phyloP scores from a whole-genome alignment of 441 rosid species.

The Caryocar brasiliense region DNA sequence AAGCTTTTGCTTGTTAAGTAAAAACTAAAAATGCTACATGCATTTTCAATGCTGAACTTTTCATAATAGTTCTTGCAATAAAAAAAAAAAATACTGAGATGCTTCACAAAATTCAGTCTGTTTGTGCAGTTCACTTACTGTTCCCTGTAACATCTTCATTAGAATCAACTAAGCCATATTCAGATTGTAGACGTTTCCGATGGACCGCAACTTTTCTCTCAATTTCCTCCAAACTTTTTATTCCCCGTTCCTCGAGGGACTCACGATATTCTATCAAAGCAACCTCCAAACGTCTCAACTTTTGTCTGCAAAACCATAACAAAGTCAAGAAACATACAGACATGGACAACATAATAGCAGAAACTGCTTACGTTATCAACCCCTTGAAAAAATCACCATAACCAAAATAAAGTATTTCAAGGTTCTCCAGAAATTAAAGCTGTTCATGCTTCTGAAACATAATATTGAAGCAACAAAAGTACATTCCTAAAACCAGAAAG shows the following conservation, averaged over 20 bases:
- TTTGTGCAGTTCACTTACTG: constrained; percentile 35
- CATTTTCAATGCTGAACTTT: no score
- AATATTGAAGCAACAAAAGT: neutral
- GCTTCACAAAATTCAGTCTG: neutral
- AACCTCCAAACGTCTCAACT: constrained; percentile 81
- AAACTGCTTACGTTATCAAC: neutral
- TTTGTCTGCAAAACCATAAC: constrained; percentile 55
- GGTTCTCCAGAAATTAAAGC: no score
- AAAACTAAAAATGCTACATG: no score
- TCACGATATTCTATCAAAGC: constrained; percentile 94
- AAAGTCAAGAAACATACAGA: constrained; percentile 7
- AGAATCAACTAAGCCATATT: constrained; percentile 47
- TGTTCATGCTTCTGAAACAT: no score
- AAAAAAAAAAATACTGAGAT: neutral
- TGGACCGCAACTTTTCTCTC: constrained; percentile 74
- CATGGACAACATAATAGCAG: neutral
- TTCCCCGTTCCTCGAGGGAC: constrained; percentile 87
- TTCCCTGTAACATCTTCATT: constrained; percentile 33
- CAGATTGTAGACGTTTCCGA: constrained; percentile 71
- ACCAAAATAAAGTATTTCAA: no score
- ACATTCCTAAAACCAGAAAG: no score
- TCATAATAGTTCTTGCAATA: neutral
- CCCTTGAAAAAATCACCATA: neutral
- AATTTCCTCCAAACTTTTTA: constrained; percentile 73
- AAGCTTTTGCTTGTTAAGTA: no score